phyloP scores from a whole-genome alignment of 495 filamentous ascomycete species.

The Elasticomyces elasticus region DNA sequence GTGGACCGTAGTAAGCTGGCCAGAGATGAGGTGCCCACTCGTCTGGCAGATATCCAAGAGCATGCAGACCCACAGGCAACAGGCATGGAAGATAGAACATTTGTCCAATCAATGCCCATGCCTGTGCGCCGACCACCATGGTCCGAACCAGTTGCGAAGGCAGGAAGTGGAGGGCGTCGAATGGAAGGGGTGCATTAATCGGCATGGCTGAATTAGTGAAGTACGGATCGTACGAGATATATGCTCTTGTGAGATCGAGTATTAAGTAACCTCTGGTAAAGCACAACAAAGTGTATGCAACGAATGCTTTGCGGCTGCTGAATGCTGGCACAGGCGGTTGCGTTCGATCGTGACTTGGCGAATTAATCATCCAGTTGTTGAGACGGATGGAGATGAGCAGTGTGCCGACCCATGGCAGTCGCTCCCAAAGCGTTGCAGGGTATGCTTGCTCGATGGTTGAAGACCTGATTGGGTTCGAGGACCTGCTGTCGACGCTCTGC shows the following conservation, averaged over 20 bases:
- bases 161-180: background rate
- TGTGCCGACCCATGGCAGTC: conserved; percentile 14
- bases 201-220: conserved; percentile 11
- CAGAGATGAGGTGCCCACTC: conserved; percentile 20
- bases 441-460: conserved; percentile 9
- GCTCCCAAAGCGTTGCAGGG: background rate
- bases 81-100: conserved; percentile 21
- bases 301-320: conserved; percentile 1
- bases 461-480: background rate
- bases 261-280: conserved; percentile 12
- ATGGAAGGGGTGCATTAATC: conserved; percentile 11
- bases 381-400: conserved; percentile 19
- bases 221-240: conserved; percentile 16
- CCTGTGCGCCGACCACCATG: conserved; percentile 17
- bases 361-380: conserved; percentile 17
- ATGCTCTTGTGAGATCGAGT: conserved; percentile 18
- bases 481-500: background rate
- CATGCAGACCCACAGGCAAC: conserved; percentile 10
- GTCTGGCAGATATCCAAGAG: conserved; percentile 7
- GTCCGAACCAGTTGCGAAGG: conserved; percentile 13
- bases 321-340: conserved; percentile 15
- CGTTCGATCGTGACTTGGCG: conserved; percentile 7
- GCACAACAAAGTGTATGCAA: background rate
- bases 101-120: conserved; percentile 20
- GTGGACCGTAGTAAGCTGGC: conserved; percentile 16